phyloP scores from a whole-genome alignment of 2,329 filamentous ascomycete genomes.

The Colletotrichum sp. region DNA sequence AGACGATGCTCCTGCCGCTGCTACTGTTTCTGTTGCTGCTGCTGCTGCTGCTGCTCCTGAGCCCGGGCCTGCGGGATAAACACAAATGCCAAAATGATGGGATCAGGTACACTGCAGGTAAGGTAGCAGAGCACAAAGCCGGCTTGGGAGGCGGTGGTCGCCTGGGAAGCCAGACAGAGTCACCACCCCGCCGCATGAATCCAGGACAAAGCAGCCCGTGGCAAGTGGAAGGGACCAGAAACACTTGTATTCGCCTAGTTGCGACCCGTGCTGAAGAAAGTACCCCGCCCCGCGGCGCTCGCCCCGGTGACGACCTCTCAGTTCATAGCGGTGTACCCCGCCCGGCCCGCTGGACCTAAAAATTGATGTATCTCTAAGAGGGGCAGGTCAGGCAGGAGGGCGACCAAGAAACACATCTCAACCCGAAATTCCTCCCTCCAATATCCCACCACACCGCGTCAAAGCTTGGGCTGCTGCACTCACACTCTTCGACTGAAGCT shows the following conservation, averaged over 20 bases:
- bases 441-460: conserved; percentile 20
- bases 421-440: conserved; percentile 2
- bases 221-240: conserved; percentile 19
- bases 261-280: conserved; percentile 2
- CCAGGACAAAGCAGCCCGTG: conserved; percentile 10
- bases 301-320: conserved; percentile 9
- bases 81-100: neutral
- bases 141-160: neutral
- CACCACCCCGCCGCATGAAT: conserved; percentile 1
- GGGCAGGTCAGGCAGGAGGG: conserved; percentile 18
- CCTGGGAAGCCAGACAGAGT: neutral
- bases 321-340: conserved; percentile 11
- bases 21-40: neutral
- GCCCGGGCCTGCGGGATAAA: neutral
- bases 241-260: conserved; percentile 14
- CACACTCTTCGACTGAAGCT: conserved; percentile 17
- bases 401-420: conserved; percentile 21
- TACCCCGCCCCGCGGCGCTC: conserved; percentile 14
- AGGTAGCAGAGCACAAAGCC: neutral
- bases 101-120: neutral
- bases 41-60: neutral
- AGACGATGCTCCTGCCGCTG: neutral
- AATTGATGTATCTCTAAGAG: conserved; percentile 11
- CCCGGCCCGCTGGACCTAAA: conserved; percentile 20
- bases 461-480: conserved; percentile 9